A percentile compares a stretch with the other conserved stretches of the same genome.
phyloP scores from a whole-genome alignment of 495 filamentous ascomycete genomes.

The Tuber magnatum region DNA sequence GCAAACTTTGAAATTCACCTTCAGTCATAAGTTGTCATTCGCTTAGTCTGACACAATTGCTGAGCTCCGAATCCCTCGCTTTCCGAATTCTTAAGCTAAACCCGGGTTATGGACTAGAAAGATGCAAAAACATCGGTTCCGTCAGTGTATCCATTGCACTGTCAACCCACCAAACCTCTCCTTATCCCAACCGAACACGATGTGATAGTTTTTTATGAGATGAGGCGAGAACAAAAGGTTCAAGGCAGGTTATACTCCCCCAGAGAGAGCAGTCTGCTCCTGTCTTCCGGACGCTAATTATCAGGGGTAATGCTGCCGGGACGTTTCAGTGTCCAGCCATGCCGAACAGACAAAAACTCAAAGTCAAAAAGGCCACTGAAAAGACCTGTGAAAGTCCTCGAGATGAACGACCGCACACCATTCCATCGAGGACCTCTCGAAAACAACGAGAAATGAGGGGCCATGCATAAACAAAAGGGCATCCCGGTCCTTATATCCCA shows the following conservation, averaged over 20 bases:
- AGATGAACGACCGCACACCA: neutral
- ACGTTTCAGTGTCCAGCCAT: neutral
- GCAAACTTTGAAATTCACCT: neutral
- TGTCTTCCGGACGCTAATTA: neutral
- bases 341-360: neutral
- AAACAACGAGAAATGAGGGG: neutral
- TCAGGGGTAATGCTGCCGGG: neutral
- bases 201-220: neutral
- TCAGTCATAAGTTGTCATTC: neutral
- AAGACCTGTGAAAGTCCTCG: neutral
- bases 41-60: neutral
- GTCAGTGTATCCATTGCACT: neutral
- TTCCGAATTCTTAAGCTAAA: neutral
- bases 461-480: neutral
- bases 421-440: neutral
- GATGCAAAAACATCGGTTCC: too few species aligned
- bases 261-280: neutral
- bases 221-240: neutral
- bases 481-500: neutral
- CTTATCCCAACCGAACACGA: neutral
- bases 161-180: neutral
- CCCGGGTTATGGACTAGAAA: neutral
- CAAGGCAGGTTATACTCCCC: neutral
- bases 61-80: neutral
- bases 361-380: neutral